phyloP scores from a whole-genome alignment of 306 rosid genomes.

The Notholithocarpus densiflorus region DNA sequence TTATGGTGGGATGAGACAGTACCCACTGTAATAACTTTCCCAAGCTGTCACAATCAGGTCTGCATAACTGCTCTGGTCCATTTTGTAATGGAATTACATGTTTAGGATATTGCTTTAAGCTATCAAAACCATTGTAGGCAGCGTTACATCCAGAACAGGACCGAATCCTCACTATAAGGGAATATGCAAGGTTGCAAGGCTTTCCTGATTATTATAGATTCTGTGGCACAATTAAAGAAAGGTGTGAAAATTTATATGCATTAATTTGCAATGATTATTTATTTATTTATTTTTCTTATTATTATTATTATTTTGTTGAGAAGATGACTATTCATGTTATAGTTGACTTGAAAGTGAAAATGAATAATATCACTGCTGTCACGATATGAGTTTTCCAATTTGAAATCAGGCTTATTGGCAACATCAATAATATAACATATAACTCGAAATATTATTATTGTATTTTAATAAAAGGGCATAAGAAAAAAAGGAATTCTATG shows the following conservation, averaged over 20 bases:
- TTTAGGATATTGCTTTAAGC: conserved; percentile 8
- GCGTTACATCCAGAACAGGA: conserved; percentile 81
- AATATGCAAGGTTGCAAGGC: conserved; percentile 95
- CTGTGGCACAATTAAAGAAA: conserved; percentile 67
- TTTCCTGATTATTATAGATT: conserved; percentile 77
- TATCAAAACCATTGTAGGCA: conserved; percentile 40
- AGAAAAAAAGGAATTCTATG: background rate
- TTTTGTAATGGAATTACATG: conserved; percentile 8
- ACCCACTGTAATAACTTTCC: conserved; percentile 74
- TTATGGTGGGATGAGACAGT: conserved; percentile 98
- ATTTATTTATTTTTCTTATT: too few species aligned
- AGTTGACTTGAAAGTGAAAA: too few species aligned
- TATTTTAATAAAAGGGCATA: background rate
- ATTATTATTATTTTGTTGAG: too few species aligned
- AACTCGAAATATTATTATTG: background rate
- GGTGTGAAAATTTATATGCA: conserved; percentile 32
- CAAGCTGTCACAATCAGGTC: conserved; percentile 75
- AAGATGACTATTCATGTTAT: background rate
- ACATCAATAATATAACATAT: background rate
- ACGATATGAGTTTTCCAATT: background rate
- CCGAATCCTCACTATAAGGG: conserved; percentile 65
- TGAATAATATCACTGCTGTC: background rate
- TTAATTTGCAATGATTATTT: too few species aligned
- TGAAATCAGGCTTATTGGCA: background rate
- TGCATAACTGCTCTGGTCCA: conserved; percentile 16